Conservation (phyloP, 768 basidiomycete species). For the Rubroboletus pulcherrimus region DNA sequence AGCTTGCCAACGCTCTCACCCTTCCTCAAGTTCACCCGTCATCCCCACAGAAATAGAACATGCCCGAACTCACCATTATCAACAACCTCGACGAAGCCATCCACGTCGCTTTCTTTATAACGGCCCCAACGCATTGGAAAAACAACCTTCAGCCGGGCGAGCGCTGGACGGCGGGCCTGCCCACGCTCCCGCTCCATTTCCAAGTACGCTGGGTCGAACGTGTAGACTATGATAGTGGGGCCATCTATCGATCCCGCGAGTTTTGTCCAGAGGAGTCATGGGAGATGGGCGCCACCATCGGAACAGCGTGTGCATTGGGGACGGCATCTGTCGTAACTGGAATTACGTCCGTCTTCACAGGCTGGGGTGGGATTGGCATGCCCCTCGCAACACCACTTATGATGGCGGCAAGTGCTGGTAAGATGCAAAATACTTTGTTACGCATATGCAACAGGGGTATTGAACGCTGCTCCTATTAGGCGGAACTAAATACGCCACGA, state of each 20-base stretch:
- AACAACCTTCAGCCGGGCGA: conserved; percentile 18
- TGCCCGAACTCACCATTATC: conserved; percentile 20
- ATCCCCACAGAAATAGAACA: neutral
- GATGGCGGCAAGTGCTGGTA: conserved; percentile 11
- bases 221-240: conserved; percentile 7
- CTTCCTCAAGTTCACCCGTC: neutral
- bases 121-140: conserved; percentile 7
- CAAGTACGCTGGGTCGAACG: conserved; percentile 15
- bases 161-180: conserved; percentile 13
- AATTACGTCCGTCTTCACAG: neutral
- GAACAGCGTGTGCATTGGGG: conserved; percentile 15
- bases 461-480: conserved; percentile 1
- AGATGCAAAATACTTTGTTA: neutral
- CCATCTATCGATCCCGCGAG: conserved; percentile 2
- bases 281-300: conserved; percentile 17
- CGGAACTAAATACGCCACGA: conserved; percentile 3
- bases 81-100: conserved; percentile 19
- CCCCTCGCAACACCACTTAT: conserved; percentile 9
- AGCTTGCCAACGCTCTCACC: neutral
- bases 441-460: neutral
- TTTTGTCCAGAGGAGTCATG: conserved; percentile 18
- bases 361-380: neutral
- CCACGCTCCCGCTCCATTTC: conserved; percentile 8
- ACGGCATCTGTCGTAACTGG: conserved; percentile 20
- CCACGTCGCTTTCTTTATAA: conserved; percentile 21